Base-by-base conservation (phyloP, 2,329 filamentous ascomycete species). In the Stagonosporopsis rhizophila region DNA sequence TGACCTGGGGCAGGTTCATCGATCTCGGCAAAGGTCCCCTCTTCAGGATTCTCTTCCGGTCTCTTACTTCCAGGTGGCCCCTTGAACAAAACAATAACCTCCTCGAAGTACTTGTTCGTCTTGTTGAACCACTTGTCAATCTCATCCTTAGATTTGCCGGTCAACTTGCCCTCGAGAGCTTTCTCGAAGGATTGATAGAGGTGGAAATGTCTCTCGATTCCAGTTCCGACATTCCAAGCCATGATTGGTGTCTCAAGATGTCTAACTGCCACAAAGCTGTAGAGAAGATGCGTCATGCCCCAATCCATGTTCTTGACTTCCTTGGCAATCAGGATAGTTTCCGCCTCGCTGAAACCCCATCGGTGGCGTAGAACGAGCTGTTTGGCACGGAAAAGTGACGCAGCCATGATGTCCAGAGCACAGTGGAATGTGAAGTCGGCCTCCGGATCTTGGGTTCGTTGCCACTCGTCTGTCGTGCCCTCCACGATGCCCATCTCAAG, bases 171-270 rank as follows among this genome's bases (percentile, higher is more conserved):
- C 35, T 44, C 42, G 5, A 52, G 19, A 20, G 54, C 54, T 12
- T 39, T 28, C 35, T 52, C 47, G 19, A 51, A 57, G 9, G 40
- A n/a, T 15, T 40, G 15, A 28, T 37, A 52, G 6, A 52, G 47
- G 9, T 41, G 25, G 17, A 46, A 52, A 51, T 52, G 54, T 37
- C 44, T 39, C 23, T 52, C 54, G 37, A 57, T 57, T 19, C 54
- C 54, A n/a, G 44, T 48, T 2, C 47, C 54, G 20, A 52, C 54
- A 42, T 57, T 57, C 37, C 38, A 52, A 23, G 54, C 47, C 54
- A 47, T 45, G 12, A 19, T 52, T 2, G 49, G 35, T 22, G 54
- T 57, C 28, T 57, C 47, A 28, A 57, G 23, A 19, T 49, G 47
- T 23, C 47, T 40, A 19, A 57, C 47, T 11, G 44, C 25, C 28